These are phyloP conservation scores for Ambrosia artemisiifolia DNA, from an alignment of 129 eudicot genomes.

Conservation along the genomic window DNA sequence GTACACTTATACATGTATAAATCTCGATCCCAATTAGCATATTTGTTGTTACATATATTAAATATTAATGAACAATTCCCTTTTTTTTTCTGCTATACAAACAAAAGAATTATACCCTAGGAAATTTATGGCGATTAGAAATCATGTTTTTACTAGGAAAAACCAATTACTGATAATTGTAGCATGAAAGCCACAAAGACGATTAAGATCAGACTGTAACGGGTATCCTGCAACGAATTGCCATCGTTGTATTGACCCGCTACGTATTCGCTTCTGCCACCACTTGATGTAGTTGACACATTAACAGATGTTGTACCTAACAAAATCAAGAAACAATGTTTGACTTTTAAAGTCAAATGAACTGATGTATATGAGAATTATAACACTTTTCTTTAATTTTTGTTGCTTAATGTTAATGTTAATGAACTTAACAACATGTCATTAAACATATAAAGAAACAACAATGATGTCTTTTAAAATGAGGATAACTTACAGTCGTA, in stretches of 20 bases:
- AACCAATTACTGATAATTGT: slow-evolving; percentile 21
- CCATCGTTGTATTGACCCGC: slow-evolving; percentile 60
- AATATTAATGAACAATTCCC: slow-evolving; percentile 19
- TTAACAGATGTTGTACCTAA: slow-evolving; percentile 76
- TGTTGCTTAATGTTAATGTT: neutral
- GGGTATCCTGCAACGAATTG: slow-evolving; percentile 31
- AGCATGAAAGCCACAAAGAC: slow-evolving; percentile 33
- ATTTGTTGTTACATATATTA: slow-evolving; percentile 16
- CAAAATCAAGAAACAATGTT: neutral
- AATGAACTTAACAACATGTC: neutral
- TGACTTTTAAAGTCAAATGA: neutral
- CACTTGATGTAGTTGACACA: slow-evolving; percentile 64
- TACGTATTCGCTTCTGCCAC: slow-evolving; percentile 57
- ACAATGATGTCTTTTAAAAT: neutral
- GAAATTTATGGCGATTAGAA: slow-evolving; percentile 4
- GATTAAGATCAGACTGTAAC: slow-evolving; percentile 24
- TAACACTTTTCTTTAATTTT: neutral
- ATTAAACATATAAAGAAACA: neutral
- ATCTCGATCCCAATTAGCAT: slow-evolving; percentile 24
- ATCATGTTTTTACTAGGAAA: slow-evolving; percentile 14
- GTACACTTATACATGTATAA: slow-evolving; percentile 22
- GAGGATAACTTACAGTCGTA: slow-evolving; percentile 75
- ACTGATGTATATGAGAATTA: neutral
- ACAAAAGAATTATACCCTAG: slow-evolving; percentile 29
- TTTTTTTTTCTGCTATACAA: slow-evolving; percentile 28